Evolutionary conservation across 75 land plant genomes (phyloP).

Genomic region (Pinus tabuliformis): DNA sequence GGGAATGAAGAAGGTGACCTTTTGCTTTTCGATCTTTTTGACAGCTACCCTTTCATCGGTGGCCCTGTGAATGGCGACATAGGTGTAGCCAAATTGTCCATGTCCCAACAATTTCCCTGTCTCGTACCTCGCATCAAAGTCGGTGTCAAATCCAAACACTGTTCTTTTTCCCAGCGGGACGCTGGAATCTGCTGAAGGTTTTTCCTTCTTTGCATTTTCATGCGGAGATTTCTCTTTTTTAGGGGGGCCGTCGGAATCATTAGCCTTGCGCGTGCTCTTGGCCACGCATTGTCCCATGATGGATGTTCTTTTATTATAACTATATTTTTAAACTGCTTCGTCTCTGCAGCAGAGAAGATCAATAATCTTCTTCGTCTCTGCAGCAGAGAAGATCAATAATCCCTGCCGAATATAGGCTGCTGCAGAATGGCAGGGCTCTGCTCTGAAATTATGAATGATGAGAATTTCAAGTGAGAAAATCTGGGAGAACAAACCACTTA

Average conservation of each 20-base stretch:
- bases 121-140: conserved; percentile 15
- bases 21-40: conserved; percentile 25
- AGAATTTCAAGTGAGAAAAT: too few species aligned
- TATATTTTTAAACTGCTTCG: too few species aligned
- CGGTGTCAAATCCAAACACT: conserved; percentile 19
- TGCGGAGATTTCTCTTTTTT: neutral
- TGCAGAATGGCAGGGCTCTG: too few species aligned
- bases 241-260: neutral
- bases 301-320: too few species aligned
- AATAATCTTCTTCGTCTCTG: too few species aligned
- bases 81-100: conserved; percentile 32
- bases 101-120: conserved; percentile 26
- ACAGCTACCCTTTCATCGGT: conserved; percentile 24
- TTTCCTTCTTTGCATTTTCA: neutral
- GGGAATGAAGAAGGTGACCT: conserved; percentile 5
- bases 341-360: too few species aligned
- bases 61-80: conserved; percentile 17
- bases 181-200: neutral
- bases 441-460: too few species aligned
- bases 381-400: too few species aligned
- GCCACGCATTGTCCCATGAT: conserved; percentile 1
- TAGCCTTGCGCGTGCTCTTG: neutral
- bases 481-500: too few species aligned
- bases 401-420: too few species aligned
- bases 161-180: conserved; percentile 16